Percentiles rank a stretch among this genome's conserved stretches.
Evolutionary conservation across 768 basidiomycete species (phyloP).

Genomic region (Termitomyces sp.): DNA sequence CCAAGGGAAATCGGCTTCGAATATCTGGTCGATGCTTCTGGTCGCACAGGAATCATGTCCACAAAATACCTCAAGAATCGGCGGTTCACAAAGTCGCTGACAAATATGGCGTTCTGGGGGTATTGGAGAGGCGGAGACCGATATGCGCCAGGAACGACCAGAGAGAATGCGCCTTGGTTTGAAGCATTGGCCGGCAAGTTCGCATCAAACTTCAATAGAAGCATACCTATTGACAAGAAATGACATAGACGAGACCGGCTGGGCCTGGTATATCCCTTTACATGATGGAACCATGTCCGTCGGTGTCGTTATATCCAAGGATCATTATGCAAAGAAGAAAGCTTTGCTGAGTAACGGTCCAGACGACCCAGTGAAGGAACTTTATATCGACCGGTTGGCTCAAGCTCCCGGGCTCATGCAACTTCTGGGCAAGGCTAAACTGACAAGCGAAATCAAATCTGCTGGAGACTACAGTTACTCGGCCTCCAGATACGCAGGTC

Average conservation of each 20-base stretch:
- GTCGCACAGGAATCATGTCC: slow-evolving; percentile 56
- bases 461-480: background rate
- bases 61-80: slow-evolving; percentile 57
- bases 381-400: slow-evolving; percentile 31
- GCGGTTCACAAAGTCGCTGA: slow-evolving; percentile 45
- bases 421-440: background rate
- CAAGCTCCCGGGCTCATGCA: background rate
- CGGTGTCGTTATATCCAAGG: slow-evolving; percentile 45
- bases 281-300: slow-evolving; percentile 47
- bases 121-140: slow-evolving; percentile 53
- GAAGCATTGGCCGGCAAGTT: slow-evolving; percentile 52
- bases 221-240: background rate
- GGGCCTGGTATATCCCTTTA: slow-evolving; percentile 56
- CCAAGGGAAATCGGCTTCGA: slow-evolving; percentile 49
- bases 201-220: background rate
- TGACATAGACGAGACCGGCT: slow-evolving; percentile 44
- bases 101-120: slow-evolving; percentile 65
- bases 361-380: slow-evolving; percentile 22
- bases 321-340: slow-evolving; percentile 30
- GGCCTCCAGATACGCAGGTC: background rate
- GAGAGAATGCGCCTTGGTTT: slow-evolving; percentile 46
- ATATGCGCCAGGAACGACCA: slow-evolving; percentile 37
- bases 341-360: slow-evolving; percentile 7
- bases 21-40: slow-evolving; percentile 61
- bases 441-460: background rate